These are phyloP conservation scores for Beta macrorhiza DNA, from an alignment of 179 eudicot genomes.

Conservation along the genomic window DNA sequence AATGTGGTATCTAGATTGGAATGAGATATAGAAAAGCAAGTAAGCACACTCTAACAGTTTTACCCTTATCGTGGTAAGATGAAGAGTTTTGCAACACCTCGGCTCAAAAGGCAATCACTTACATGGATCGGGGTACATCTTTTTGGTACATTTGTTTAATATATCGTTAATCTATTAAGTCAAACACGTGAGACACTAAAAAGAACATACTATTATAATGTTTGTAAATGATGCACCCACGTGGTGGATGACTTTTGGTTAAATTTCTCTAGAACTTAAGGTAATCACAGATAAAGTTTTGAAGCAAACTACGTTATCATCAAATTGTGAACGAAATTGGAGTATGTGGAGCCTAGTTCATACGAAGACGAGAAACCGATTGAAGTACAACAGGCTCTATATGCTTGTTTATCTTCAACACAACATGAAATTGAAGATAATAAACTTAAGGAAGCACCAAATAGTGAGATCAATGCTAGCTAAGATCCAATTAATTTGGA, in stretches of 20 bases:
- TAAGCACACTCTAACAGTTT: not conserved
- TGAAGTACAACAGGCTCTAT: too few relatives aligned
- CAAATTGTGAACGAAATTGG: slow-evolving; percentile 22
- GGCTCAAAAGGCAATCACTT: not conserved
- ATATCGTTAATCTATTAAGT: too few relatives aligned
- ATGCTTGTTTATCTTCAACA: too few relatives aligned
- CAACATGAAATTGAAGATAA: too few relatives aligned
- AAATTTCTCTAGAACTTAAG: not conserved
- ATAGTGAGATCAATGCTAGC: too few relatives aligned
- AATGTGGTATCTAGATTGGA: not conserved
- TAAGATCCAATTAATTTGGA: too few relatives aligned
- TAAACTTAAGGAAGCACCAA: too few relatives aligned
- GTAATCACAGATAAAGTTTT: not conserved
- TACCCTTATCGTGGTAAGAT: too few relatives aligned
- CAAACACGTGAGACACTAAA: too few relatives aligned
- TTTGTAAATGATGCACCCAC: not conserved
- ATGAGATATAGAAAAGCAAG: not conserved
- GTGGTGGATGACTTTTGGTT: slow-evolving; percentile 14
- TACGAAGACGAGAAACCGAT: too few relatives aligned
- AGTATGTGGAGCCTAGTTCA: slow-evolving; percentile 21
- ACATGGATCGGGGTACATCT: not conserved
- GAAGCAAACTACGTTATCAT: slow-evolving; percentile 8
- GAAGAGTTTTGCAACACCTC: not conserved
- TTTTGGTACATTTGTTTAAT: too few relatives aligned
- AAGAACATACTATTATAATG: too few relatives aligned